Conservation (phyloP, 2,329 filamentous ascomycete species). For the Sphaerulina musiva region DNA sequence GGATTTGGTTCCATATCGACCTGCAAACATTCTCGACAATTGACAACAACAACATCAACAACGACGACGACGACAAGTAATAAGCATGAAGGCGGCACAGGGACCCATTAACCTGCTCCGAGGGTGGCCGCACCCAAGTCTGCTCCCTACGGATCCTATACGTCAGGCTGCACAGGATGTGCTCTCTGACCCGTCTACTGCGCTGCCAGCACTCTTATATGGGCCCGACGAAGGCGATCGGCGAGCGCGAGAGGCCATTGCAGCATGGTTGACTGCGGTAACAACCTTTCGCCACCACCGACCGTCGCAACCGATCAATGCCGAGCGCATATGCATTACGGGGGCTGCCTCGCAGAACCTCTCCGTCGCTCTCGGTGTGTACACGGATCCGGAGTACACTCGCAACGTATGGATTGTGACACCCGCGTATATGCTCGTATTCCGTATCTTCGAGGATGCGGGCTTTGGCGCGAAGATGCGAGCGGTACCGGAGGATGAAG, state of each 20-base stretch:
- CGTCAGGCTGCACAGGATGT: conserved; percentile 54
- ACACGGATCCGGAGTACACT: conserved; percentile 71
- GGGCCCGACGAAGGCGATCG: conserved; percentile 69
- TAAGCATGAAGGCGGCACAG: neutral
- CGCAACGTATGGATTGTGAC: conserved; percentile 71
- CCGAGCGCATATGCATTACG: conserved; percentile 67
- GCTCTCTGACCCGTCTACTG: conserved; percentile 54
- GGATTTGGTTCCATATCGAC: no score
- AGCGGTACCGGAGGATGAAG: conserved; percentile 68
- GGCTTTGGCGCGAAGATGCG: conserved; percentile 62
- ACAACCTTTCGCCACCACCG: conserved; percentile 40
- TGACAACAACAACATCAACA: no score
- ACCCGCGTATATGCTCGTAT: conserved; percentile 78
- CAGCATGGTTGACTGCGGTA: conserved; percentile 61
- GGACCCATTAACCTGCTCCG: conserved; percentile 56
- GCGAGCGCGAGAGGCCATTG: conserved; percentile 62
- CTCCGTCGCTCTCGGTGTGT: conserved; percentile 69
- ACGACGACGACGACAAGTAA: no score
- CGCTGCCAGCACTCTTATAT: conserved; percentile 64
- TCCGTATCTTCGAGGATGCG: conserved; percentile 75
- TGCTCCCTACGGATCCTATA: conserved; percentile 61
- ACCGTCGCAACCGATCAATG: conserved; percentile 37
- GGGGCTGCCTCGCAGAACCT: conserved; percentile 81
- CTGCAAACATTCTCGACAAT: no score
- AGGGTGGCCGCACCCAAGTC: conserved; percentile 59